A percentile compares a stretch with the other conserved stretches of the same genome.
Evolutionary conservation across 306 rosid species (phyloP).

Genomic region (Casuarina glauca): DNA sequence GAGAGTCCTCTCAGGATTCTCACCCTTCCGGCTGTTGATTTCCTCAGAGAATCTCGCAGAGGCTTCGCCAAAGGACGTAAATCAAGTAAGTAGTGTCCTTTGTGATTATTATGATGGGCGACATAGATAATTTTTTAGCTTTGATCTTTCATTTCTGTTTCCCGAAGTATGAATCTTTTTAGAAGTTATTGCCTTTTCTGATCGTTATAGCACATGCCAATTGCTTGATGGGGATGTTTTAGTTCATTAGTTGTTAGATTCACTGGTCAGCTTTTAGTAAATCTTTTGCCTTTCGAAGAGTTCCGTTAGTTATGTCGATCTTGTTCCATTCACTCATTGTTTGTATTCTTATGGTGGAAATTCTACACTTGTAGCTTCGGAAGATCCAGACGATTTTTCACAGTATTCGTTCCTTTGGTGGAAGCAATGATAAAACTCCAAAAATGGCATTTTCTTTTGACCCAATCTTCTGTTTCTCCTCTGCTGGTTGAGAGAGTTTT

Average conservation of each 20-base stretch:
- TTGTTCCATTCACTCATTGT: not conserved
- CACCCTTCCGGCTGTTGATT: constrained; percentile 39
- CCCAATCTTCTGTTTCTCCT: not conserved
- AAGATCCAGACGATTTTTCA: not conserved
- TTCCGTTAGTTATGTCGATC: not conserved
- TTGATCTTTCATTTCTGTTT: not conserved
- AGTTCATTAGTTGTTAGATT: not conserved
- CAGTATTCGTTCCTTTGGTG: not conserved
- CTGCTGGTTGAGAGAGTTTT: not conserved
- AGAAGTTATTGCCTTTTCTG: no score
- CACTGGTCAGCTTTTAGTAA: not conserved
- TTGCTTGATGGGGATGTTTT: not conserved
- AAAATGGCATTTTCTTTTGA: no score
- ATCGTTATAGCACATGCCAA: not conserved
- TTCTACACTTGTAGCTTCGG: not conserved
- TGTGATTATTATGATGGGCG: not conserved
- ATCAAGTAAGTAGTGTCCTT: constrained; percentile 44
- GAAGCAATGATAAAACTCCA: no score
- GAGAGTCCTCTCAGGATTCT: constrained; percentile 26
- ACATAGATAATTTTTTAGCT: not conserved
- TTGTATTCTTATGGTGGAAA: not conserved
- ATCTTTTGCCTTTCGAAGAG: not conserved
- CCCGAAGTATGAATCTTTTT: not conserved
- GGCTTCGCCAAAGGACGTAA: constrained; percentile 88
- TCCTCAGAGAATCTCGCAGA: constrained; percentile 59